phyloP scores from a whole-genome alignment of 1,139 yeast genomes.

The Zygosaccharomyces pseudobailii region DNA sequence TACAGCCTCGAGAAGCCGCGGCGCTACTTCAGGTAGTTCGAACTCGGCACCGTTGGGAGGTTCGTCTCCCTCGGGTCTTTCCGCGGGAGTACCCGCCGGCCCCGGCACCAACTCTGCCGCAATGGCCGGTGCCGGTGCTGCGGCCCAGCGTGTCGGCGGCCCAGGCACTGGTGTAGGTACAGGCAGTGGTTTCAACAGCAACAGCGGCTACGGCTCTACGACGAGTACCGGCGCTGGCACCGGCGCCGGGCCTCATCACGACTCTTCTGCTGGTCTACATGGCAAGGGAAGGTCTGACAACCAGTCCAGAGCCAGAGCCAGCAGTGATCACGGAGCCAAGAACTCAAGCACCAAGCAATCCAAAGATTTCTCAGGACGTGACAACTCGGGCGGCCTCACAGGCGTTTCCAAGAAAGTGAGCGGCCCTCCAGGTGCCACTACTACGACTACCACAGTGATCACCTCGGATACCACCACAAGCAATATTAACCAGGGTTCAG shows the following conservation, averaged over 20 bases:
- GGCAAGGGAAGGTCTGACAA: too few relatives aligned
- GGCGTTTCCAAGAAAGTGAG: not conserved
- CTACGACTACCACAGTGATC: not conserved
- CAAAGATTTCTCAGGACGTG: not conserved
- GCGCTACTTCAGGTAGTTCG: not conserved
- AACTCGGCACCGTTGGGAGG: too few relatives aligned
- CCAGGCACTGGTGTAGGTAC: not conserved
- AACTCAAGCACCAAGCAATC: not conserved
- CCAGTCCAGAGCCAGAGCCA: not conserved
- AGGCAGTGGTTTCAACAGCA: not conserved
- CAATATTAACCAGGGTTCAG: too few relatives aligned
- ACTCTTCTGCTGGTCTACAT: too few relatives aligned
- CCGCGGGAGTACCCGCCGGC: not conserved
- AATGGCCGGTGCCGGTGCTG: not conserved
- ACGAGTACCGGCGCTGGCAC: not conserved
- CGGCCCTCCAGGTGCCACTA: not conserved
- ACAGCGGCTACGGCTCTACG: not conserved
- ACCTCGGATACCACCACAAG: not conserved
- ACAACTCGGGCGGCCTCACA: not conserved
- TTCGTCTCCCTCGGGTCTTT: not conserved
- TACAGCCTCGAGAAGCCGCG: not conserved
- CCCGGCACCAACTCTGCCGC: not conserved
- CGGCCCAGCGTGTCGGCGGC: slow-evolving; percentile 2
- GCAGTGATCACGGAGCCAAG: not conserved
- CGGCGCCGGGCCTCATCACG: not conserved